Base-by-base conservation (phyloP, 176 grass and related monocot species). In the Juncus inflexus region DNA sequence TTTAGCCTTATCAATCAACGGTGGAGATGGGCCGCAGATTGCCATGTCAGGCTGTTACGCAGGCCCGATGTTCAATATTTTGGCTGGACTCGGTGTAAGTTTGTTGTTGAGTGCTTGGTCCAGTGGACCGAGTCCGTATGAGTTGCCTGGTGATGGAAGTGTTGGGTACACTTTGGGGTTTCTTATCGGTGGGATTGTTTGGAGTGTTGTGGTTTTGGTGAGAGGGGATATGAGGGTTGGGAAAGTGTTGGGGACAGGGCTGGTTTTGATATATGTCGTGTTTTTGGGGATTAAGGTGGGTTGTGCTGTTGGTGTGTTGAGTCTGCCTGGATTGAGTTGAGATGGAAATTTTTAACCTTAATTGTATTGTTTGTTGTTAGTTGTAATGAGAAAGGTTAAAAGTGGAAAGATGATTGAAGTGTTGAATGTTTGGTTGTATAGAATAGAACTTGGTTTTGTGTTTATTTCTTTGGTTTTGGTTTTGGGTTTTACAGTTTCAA, bases 11-110 rank as follows among this genome's bases (percentile, higher is more conserved):
- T 82, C 94, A 7, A 76, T 99, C 74, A 99, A 90, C 69, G 94
- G 88, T 11, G 88, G 94, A 55, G 94, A 92, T 0, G 83, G 94
- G 1, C 85, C 81, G 51, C 94, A 99, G 82, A 92, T 99, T 42
- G 94, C 94, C 3, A 92, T 99, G 83, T 92, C 94, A 64, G 88
- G 94, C 69, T 99, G 94, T 61, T 99, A 99, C 73, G 94, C 94
- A 45, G 94, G 94, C 12, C 88, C 94, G n/a, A 99, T 99, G 88
- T 99, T 99, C 64, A 99, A 99, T 37, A 99, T 87, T 35, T 83
- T 99, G 62, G 94, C 94, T 63, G 94, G 94, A 67, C 65, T 99
- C 60, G 94, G 94, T 57, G 77, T 99, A 61, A 84, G 88, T 0
- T 92, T 99, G 94, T 69, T 99, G 61, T 82, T 99, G 55, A 86